Percentiles rank a stretch among this genome's conserved stretches.
Evolutionary conservation across 2,329 filamentous ascomycete species (phyloP).

Genomic region (Macrophomina pseudophaseolina): DNA sequence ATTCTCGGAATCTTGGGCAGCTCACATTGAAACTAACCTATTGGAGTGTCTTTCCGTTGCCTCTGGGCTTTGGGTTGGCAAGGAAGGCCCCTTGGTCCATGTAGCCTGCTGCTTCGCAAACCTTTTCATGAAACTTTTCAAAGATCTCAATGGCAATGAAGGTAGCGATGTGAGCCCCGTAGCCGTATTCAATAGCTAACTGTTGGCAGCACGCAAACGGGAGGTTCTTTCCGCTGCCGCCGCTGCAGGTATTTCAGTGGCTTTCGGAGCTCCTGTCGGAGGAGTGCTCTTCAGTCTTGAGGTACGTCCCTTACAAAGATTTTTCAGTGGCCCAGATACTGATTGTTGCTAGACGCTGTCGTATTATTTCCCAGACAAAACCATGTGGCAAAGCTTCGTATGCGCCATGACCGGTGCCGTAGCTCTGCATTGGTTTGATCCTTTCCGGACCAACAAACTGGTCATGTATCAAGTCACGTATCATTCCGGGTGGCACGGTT

Average conservation of each 20-base stretch:
- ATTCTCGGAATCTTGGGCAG: constrained; percentile 15
- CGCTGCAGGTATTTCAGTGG: constrained; percentile 89
- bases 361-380: constrained; percentile 98
- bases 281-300: constrained; percentile 96
- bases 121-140: constrained; percentile 88
- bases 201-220: constrained; percentile 75
- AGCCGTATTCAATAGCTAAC: constrained; percentile 31
- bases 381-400: constrained; percentile 99
- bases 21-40: constrained; percentile 33
- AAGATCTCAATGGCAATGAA: constrained; percentile 83
- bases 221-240: constrained; percentile 93
- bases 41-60: constrained; percentile 84
- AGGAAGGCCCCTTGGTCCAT: constrained; percentile 93
- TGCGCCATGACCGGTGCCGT: constrained; percentile 99
- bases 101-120: constrained; percentile 97
- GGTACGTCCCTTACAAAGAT: constrained; percentile 51
- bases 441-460: constrained; percentile 92
- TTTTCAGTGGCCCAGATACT: constrained; percentile 23
- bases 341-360: constrained; percentile 72
- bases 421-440: constrained; percentile 88
- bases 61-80: constrained; percentile 94
- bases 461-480: constrained; percentile 97
- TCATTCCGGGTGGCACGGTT: constrained; percentile 88
- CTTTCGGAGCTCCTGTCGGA: constrained; percentile 91
- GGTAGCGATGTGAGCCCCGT: constrained; percentile 51